These are phyloP conservation scores for Pisolithus marmoratus DNA, from an alignment of 768 basidiomycete species.

Conservation along the genomic window DNA sequence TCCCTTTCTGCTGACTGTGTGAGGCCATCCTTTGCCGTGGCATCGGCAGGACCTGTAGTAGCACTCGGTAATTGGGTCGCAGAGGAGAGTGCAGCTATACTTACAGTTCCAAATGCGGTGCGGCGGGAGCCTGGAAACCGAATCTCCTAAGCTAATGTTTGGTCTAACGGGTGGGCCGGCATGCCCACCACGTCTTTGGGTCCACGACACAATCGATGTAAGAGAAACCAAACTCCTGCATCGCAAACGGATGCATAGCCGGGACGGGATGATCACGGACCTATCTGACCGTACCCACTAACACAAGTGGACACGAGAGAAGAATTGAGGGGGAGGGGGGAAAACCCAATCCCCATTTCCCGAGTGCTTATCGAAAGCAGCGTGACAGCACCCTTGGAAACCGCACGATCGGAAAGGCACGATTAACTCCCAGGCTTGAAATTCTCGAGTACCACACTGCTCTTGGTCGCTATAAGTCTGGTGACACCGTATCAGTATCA, in stretches of 20 bases:
- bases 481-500: not conserved
- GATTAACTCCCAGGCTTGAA: slow-evolving; percentile 69
- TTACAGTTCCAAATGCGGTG: slow-evolving; percentile 67
- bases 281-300: slow-evolving; percentile 71
- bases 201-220: slow-evolving; percentile 67
- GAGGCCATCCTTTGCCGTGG: slow-evolving; percentile 33
- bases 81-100: slow-evolving; percentile 5
- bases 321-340: slow-evolving; percentile 64
- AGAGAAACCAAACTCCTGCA: slow-evolving; percentile 68
- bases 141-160: slow-evolving; percentile 69
- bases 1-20: slow-evolving; percentile 32
- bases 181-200: slow-evolving; percentile 43
- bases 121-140: slow-evolving; percentile 66
- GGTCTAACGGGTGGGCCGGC: slow-evolving; percentile 64
- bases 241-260: slow-evolving; percentile 75
- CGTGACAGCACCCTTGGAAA: not conserved
- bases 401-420: not conserved
- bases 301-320: slow-evolving; percentile 87
- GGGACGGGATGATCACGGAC: slow-evolving; percentile 67
- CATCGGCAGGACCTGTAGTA: slow-evolving; percentile 51
- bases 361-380: slow-evolving; percentile 41
- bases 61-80: not conserved
- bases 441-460: slow-evolving; percentile 66
- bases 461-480: slow-evolving; percentile 60
- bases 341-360: slow-evolving; percentile 62